Evolutionary conservation across 1,284 basidiomycete genomes (phyloP).

Genomic region (Laetiporus sulphureus): DNA sequence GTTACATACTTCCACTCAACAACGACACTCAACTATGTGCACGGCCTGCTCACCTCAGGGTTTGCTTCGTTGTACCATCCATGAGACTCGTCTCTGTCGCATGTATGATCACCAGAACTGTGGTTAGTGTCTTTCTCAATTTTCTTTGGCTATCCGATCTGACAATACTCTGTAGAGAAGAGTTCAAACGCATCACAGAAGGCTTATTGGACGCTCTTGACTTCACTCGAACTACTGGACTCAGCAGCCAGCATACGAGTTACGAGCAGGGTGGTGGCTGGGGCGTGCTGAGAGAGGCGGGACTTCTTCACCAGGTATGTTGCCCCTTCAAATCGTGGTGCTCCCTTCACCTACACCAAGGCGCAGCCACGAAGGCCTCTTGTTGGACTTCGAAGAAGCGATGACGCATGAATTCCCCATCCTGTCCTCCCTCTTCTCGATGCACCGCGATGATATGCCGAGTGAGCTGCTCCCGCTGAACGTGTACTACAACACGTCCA

Average conservation of each 20-base stretch:
- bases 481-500: constrained; percentile 79
- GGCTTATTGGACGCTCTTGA: constrained; percentile 88
- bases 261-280: constrained; percentile 66
- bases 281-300: constrained; percentile 80
- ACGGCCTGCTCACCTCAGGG: constrained; percentile 82
- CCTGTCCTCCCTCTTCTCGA: constrained; percentile 23
- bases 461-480: constrained; percentile 17
- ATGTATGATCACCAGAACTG: constrained; percentile 80
- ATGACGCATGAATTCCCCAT: constrained; percentile 67
- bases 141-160: too few relatives aligned
- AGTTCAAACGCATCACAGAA: constrained; percentile 84
- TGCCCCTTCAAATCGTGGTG: constrained; percentile 5
- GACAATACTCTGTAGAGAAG: too few relatives aligned
- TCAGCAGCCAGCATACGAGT: constrained; percentile 40
- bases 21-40: constrained; percentile 90
- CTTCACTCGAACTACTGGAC: constrained; percentile 87
- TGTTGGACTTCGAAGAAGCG: constrained; percentile 91
- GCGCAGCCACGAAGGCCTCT: constrained; percentile 84
- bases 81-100: constrained; percentile 85
- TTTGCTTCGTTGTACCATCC: constrained; percentile 92
- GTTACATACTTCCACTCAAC: constrained; percentile 97
- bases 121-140: constrained; percentile 42
- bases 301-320: constrained; percentile 88
- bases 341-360: background rate
- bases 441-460: constrained; percentile 24